These are phyloP conservation scores for Calamus simplicifolius DNA, from an alignment of 176 grass and related monocot genomes.

Conservation along the genomic window DNA sequence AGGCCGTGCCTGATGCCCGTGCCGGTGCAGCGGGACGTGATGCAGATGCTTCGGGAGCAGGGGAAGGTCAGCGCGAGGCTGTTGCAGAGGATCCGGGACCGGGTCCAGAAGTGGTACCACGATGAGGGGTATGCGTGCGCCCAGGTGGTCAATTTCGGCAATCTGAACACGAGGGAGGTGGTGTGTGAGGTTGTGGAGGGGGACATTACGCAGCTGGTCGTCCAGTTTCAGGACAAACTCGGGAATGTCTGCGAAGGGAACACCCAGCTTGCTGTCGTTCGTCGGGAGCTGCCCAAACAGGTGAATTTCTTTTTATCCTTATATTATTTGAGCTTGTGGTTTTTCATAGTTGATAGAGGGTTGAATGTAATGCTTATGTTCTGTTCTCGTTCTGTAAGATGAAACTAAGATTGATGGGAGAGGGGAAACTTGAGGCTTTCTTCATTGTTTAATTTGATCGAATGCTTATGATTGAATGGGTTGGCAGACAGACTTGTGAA, in stretches of 20 bases:
- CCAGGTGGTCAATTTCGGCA: slow-evolving; percentile 88
- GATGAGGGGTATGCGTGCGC: slow-evolving; percentile 90
- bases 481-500: too few relatives aligned
- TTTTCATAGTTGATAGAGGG: too few relatives aligned
- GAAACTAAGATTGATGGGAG: too few relatives aligned
- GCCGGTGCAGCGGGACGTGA: slow-evolving; percentile 54
- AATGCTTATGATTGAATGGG: too few relatives aligned
- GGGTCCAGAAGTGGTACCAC: slow-evolving; percentile 90
- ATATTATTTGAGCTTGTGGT: too few relatives aligned
- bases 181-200: slow-evolving; percentile 90
- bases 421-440: too few relatives aligned
- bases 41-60: slow-evolving; percentile 65
- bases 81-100: slow-evolving; percentile 88
- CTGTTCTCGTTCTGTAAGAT: too few relatives aligned
- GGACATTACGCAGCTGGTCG: slow-evolving; percentile 72
- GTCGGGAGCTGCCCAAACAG: slow-evolving; percentile 67
- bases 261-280: slow-evolving; percentile 63
- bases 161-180: slow-evolving; percentile 87
- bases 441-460: too few relatives aligned
- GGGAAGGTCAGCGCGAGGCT: slow-evolving; percentile 77
- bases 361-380: too few relatives aligned
- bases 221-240: slow-evolving; percentile 93
- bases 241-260: slow-evolving; percentile 86
- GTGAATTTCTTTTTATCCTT: slow-evolving; percentile 18
- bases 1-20: slow-evolving; percentile 61